Evolutionary conservation across 2,329 filamentous ascomycete genomes (phyloP), one percentile per base, ranked within the genome.

Genomic region (Byssothecium circinans): DNA sequence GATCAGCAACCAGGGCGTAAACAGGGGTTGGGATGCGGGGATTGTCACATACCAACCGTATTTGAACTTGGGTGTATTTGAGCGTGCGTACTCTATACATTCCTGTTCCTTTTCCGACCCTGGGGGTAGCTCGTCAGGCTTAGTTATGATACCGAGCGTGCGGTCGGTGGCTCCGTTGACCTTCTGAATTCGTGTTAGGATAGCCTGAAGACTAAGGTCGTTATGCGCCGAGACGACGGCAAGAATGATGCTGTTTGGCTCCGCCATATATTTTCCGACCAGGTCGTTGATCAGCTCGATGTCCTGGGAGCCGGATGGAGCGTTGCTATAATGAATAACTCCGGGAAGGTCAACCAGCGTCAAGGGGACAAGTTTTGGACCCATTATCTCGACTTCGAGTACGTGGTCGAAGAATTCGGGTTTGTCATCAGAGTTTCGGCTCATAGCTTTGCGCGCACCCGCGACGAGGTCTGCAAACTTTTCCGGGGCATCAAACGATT

Each of bases 241-340:
- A 0, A 85, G 65, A 4, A 84, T 81, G 44, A 86, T 81, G 55
- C 75, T 84, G 20, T 80, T 75, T 12, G 68, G 58, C 33, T 80
- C 74, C 4, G 59, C 55, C 73, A 87, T 82, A 56, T 87, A 87
- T 0, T 68, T 66, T 8, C 76, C 57, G 0, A 76, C 73, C 11
- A 74, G 49, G 3, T 52, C 43, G 11, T 50, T 51, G 36, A 73
- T 59, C 2, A 69, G 38, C n/a, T 60, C 50, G n/a, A 68, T 57
- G 42, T 74, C 69, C 1, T 74, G 18, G 39, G 39, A 30, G 57
- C 22, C 38, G 37, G 8, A 60, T 35, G 29, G 42, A 39, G 29
- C 58, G 23, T 45, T 45, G 42, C 32, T 45, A 38, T 45, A 54
- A 15, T 67, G 61, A 38, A 74, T 71, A 11, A 72, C 50, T 11